Conservation (phyloP, 2,329 filamentous ascomycete genomes). For the Microcyclospora tardicrescens region DNA sequence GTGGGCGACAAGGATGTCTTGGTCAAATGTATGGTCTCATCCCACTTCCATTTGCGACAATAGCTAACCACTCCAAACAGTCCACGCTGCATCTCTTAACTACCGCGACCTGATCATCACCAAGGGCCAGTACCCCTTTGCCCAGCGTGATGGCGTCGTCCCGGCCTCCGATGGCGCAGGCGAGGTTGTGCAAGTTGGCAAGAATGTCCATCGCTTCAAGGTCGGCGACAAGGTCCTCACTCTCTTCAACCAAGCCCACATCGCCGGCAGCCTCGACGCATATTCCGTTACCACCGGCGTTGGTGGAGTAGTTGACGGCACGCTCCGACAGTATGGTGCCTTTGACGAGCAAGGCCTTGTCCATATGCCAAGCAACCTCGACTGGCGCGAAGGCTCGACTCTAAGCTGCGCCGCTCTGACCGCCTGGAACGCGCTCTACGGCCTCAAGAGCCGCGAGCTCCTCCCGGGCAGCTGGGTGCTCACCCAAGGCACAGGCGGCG, state of each 20-base stretch:
- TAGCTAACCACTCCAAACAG: constrained; percentile 16
- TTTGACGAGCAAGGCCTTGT: constrained; percentile 58
- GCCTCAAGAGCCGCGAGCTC: constrained; percentile 28
- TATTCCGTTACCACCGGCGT: constrained; percentile 41
- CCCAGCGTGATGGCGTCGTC: constrained; percentile 27
- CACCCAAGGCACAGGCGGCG: constrained; percentile 59
- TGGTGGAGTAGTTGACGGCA: constrained; percentile 56
- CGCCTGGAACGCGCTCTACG: constrained; percentile 43
- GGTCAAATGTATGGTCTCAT: constrained; percentile 41
- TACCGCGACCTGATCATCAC: constrained; percentile 38
- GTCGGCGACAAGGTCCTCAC: constrained; percentile 47
- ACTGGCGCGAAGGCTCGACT: constrained; percentile 34
- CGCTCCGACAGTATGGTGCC: constrained; percentile 52
- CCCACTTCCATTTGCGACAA: too few species aligned
- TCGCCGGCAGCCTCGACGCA: constrained; percentile 35
- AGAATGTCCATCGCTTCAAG: constrained; percentile 43
- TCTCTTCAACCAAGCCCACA: constrained; percentile 49
- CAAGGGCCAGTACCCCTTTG: constrained; percentile 35
- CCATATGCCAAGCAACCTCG: constrained; percentile 43
- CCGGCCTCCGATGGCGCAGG: constrained; percentile 42
- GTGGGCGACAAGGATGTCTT: constrained; percentile 59
- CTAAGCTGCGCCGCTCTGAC: constrained; percentile 35
- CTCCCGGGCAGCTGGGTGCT: constrained; percentile 39
- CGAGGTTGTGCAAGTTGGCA: constrained; percentile 40
- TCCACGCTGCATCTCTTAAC: constrained; percentile 36